phyloP scores from a whole-genome alignment of 164 flowering plant genomes.

The Vitis riparia region DNA sequence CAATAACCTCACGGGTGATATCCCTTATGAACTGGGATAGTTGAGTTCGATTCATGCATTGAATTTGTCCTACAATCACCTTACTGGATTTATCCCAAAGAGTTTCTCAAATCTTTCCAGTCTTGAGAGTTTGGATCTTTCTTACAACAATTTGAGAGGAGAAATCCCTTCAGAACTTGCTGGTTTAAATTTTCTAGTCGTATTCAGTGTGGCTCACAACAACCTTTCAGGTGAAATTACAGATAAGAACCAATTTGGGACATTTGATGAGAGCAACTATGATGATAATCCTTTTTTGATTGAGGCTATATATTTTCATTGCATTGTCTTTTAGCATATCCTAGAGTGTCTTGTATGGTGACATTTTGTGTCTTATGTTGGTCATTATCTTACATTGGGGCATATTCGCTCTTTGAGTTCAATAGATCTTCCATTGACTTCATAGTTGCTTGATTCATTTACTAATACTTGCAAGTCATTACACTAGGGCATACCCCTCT shows the following conservation, averaged over 20 bases:
- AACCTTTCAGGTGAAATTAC: slow-evolving; percentile 9
- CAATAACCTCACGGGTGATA: neutral
- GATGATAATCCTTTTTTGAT: neutral
- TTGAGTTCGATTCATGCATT: neutral
- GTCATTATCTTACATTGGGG: too few species aligned
- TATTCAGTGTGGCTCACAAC: slow-evolving; percentile 9
- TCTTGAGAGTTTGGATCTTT: slow-evolving; percentile 10
- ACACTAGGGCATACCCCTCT: too few species aligned
- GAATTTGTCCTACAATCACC: slow-evolving; percentile 7
- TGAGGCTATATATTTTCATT: too few species aligned
- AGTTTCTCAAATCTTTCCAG: neutral
- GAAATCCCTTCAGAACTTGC: neutral
- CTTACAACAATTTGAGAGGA: neutral
- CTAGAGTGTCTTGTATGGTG: too few species aligned
- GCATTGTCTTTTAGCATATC: too few species aligned
- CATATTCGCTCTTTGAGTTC: too few species aligned
- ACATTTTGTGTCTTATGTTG: too few species aligned
- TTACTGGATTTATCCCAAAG: neutral
- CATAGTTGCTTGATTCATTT: too few species aligned
- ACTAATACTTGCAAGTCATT: too few species aligned
- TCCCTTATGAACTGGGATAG: neutral
- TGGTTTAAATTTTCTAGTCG: neutral
- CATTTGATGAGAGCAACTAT: neutral
- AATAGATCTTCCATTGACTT: too few species aligned
- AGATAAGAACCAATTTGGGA: neutral